A percentile compares a stretch with the other conserved stretches of the same genome.
Evolutionary conservation across 2,329 filamentous ascomycete genomes (phyloP).

Genomic region (Ceratocystis albifundus): DNA sequence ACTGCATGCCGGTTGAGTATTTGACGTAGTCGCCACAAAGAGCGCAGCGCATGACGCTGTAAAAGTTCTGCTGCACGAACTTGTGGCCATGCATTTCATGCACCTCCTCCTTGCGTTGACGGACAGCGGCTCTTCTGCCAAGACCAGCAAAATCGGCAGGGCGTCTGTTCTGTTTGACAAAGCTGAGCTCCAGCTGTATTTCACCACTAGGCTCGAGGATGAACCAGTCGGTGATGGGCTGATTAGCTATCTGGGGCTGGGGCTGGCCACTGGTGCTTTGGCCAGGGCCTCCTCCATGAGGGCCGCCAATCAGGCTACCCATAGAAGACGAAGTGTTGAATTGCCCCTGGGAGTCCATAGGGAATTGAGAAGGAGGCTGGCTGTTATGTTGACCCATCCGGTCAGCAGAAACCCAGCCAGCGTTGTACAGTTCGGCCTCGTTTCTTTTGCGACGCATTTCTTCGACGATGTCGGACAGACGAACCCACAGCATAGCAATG

Average conservation of each 20-base stretch:
- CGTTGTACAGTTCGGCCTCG: constrained; percentile 85
- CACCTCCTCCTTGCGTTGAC: constrained; percentile 94
- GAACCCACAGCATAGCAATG: constrained; percentile 90
- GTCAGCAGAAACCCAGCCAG: constrained; percentile 94
- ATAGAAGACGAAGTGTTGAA: constrained; percentile 23
- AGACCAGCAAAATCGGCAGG: constrained; percentile 84
- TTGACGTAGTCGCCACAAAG: constrained; percentile 97
- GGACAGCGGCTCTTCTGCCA: constrained; percentile 87
- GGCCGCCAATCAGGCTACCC: constrained; percentile 32
- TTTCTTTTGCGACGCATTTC: constrained; percentile 97
- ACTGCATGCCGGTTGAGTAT: constrained; percentile 97
- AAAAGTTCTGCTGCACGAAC: constrained; percentile 96
- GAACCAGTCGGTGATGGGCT: constrained; percentile 86
- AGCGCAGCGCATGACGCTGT: constrained; percentile 99
- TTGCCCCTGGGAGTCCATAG: constrained; percentile 40
- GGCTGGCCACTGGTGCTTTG: constrained; percentile 28
- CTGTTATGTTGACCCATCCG: constrained; percentile 59
- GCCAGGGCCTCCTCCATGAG: constrained; percentile 34
- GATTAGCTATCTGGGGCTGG: constrained; percentile 41
- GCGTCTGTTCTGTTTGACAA: constrained; percentile 76
- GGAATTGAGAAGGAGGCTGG: constrained; percentile 44
- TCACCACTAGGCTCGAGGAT: constrained; percentile 87
- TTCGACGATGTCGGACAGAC: constrained; percentile 93
- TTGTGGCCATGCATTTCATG: constrained; percentile 99
- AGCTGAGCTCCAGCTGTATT: constrained; percentile 83